Evolutionary conservation across 75 land plant genomes (phyloP).

Genomic region (Chamaecyparis obtusa): DNA sequence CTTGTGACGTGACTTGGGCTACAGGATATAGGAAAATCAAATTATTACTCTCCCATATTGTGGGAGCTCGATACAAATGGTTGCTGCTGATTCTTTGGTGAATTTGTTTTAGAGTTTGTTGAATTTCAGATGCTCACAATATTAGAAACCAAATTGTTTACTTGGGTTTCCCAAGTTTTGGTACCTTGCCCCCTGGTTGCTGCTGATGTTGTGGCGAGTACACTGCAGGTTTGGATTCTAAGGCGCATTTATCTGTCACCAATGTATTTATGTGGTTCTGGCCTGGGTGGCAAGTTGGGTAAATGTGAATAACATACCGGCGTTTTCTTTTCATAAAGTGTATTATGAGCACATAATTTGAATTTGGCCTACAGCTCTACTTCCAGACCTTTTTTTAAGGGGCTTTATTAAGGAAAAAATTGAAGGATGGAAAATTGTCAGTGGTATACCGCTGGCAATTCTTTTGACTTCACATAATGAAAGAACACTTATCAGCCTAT

Average conservation of each 20-base stretch:
- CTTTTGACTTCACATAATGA: not conserved
- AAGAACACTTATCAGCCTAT: not conserved
- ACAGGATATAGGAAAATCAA: not conserved
- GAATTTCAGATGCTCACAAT: not conserved
- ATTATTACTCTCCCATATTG: not conserved
- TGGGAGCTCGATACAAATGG: not conserved
- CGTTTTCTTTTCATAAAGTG: not conserved
- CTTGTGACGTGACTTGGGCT: not conserved
- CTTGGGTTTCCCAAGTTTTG: not conserved
- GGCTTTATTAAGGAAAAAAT: not conserved
- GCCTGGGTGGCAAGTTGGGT: not conserved
- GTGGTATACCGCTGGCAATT: not conserved
- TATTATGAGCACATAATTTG: not conserved
- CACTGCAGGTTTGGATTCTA: not conserved
- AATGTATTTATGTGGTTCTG: not conserved
- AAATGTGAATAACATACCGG: slow-evolving; percentile 3
- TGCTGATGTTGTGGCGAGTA: not conserved
- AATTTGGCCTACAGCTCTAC: not conserved
- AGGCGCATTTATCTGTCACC: not conserved
- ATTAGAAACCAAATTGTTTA: not conserved
- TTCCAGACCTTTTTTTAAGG: not conserved
- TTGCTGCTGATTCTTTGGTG: slow-evolving; percentile 5
- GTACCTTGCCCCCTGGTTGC: not conserved
- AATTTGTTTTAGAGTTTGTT: not conserved
- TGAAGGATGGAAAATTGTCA: not conserved